Evolutionary conservation across 768 basidiomycete genomes (phyloP), one percentile per base, ranked within the genome.

Genomic region (Phanerochaete sordida): DNA sequence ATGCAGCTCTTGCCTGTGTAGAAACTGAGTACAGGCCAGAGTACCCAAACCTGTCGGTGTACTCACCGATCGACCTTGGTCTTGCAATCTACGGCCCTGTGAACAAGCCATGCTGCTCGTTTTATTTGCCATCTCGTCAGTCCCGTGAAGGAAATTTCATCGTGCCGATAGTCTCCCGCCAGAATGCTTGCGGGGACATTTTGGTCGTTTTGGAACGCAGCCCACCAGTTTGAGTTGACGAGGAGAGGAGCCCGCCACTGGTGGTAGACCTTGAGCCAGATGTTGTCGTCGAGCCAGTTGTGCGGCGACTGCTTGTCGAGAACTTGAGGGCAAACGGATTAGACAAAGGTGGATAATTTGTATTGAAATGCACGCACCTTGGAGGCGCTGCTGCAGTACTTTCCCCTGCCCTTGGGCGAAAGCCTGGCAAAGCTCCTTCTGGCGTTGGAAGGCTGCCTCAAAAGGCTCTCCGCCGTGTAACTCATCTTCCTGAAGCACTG

Each of bases 171-270:
- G 19, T 59, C 65, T 11, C 68, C 64, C 0, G 58, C 62, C 31
- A 73, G 58, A 7, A 75, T 71, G 1, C 66, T 46, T 7, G 68
- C 72, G 9, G 88, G 93, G 45, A 90, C 79, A 21, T 68, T 76
- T 1, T 79, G 68, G 72, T 97, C 94, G 62, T 95, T 87, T 46
- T 80, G 76, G 70, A 95, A 91, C 2, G 92, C 79, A 23, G 97
- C 77, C 95, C 95, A 98, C 95, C 95, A 98, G 69, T 97, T 98
- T 3, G 94, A 95, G 71, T 98, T 89, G 65, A 98, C 75, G 57
- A 91, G 78, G 12, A 98, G 76, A 0, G 95, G 94, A 0, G 84
- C 84, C 30, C 95, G 83, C 86, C 88, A 93, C 73, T 91, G 88
- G 50, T 90, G 85, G 71, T 98, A 98, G 1, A 91, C 85, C 65